Percentiles rank a stretch among this genome's conserved stretches.
Conservation (phyloP, 805 yeast genomes). For the Kazachstania africana region DNA sequence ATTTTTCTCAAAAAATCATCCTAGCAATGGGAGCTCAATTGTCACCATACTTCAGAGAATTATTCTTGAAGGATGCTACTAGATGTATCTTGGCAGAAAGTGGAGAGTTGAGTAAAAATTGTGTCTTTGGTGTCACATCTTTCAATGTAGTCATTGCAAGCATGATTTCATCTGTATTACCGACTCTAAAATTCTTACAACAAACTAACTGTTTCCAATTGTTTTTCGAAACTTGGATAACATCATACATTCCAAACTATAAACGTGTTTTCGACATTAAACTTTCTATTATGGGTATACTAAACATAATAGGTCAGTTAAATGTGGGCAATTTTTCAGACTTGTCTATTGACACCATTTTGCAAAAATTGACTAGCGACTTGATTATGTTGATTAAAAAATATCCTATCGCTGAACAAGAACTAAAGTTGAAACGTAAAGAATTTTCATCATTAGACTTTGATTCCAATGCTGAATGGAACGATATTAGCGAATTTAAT, state of each 20-base stretch:
- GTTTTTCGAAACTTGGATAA: slow-evolving; percentile 38
- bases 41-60: slow-evolving; percentile 35
- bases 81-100: slow-evolving; percentile 21
- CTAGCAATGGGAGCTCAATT: slow-evolving; percentile 39
- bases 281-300: slow-evolving; percentile 54
- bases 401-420: slow-evolving; percentile 62
- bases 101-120: slow-evolving; percentile 14
- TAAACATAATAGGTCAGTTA: slow-evolving; percentile 33
- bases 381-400: slow-evolving; percentile 42
- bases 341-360: slow-evolving; percentile 27
- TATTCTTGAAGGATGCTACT: slow-evolving; percentile 34
- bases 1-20: slow-evolving; percentile 52
- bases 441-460: slow-evolving; percentile 34
- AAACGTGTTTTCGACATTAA: slow-evolving; percentile 74
- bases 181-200: slow-evolving; percentile 40
- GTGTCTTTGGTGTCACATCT: slow-evolving; percentile 24
- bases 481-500: slow-evolving; percentile 21
- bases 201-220: slow-evolving; percentile 32
- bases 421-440: slow-evolving; percentile 51
- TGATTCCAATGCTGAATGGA: slow-evolving; percentile 22
- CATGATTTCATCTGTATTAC: slow-evolving; percentile 46
- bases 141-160: slow-evolving; percentile 52
- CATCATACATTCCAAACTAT: slow-evolving; percentile 33
- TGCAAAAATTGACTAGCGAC: slow-evolving; percentile 40
- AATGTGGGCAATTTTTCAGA: slow-evolving; percentile 21